Conservation (phyloP, 192 early-diverging fungal genomes). For the Umbelopsis ramanniana region DNA sequence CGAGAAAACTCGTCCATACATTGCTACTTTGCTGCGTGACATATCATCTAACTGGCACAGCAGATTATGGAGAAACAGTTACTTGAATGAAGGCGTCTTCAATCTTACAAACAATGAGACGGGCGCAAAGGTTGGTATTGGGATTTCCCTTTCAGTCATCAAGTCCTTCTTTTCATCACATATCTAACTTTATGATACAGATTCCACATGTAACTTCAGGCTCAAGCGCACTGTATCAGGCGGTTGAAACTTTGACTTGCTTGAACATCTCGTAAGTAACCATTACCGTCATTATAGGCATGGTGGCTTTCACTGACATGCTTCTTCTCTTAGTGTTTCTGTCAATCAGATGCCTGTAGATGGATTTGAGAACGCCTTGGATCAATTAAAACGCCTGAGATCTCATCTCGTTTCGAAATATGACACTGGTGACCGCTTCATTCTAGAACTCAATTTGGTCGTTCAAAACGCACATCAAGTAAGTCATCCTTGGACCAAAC, state of each 20-base stretch:
- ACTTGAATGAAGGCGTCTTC: conserved; percentile 46
- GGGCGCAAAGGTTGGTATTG: conserved; percentile 28
- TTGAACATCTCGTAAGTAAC: conserved; percentile 51
- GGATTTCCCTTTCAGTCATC: not conserved
- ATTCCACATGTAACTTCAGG: conserved; percentile 33
- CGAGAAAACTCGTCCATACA: conserved; percentile 15
- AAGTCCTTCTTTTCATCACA: not conserved
- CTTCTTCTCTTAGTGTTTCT: conserved; percentile 21
- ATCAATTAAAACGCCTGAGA: conserved; percentile 27
- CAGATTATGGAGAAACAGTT: conserved; percentile 53
- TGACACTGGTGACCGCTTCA: conserved; percentile 22
- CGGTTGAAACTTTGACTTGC: conserved; percentile 50
- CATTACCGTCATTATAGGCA: not conserved
- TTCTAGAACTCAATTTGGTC: conserved; percentile 27
- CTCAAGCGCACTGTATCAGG: conserved; percentile 50
- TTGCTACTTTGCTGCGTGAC: conserved; percentile 56
- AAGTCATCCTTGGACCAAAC: not conserved
- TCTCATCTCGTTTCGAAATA: conserved; percentile 5
- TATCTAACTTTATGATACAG: not conserved
- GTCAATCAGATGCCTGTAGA: conserved; percentile 36
- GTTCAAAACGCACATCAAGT: conserved; percentile 33
- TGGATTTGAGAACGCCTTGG: conserved; percentile 24
- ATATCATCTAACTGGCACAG: conserved; percentile 54
- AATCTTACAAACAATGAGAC: conserved; percentile 38
- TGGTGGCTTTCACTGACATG: not conserved